These are phyloP conservation scores for Teratosphaeriaceae sp. DNA, from an alignment of 2,329 filamentous ascomycete genomes.

Conservation along the genomic window DNA sequence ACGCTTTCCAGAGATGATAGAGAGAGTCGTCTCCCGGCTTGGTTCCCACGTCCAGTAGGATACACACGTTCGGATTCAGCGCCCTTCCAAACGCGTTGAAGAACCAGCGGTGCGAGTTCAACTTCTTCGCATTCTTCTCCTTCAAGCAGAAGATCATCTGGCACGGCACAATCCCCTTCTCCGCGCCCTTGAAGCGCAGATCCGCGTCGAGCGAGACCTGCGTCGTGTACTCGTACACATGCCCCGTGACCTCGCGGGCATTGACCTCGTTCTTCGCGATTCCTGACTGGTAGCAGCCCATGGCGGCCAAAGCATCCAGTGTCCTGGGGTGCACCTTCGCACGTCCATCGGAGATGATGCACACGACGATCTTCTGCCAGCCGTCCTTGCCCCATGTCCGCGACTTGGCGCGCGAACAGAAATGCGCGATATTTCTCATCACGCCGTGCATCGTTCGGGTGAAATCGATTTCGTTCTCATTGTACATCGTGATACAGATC, in stretches of 20 bases:
- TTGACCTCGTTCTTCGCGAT: constrained; percentile 99
- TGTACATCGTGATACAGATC: constrained; percentile 98
- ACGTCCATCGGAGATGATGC: constrained; percentile 89
- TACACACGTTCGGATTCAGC: constrained; percentile 92
- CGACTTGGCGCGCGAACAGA: constrained; percentile 86
- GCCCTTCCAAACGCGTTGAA: constrained; percentile 96
- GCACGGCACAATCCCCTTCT: constrained; percentile 96
- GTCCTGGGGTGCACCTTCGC: constrained; percentile 90
- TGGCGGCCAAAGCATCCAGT: constrained; percentile 86
- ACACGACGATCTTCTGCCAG: constrained; percentile 99
- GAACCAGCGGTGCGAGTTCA: constrained; percentile 98
- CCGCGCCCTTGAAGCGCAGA: constrained; percentile 96
- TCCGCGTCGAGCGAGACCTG: constrained; percentile 94
- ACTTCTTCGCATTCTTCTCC: constrained; percentile 94
- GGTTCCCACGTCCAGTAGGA: constrained; percentile 92
- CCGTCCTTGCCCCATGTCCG: constrained; percentile 95
- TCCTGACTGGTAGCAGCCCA: constrained; percentile 96
- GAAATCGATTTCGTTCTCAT: constrained; percentile 94
- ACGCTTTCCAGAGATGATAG: constrained; percentile 99
- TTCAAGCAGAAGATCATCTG: constrained; percentile 99
- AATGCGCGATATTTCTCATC: constrained; percentile 96
- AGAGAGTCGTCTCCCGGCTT: constrained; percentile 81
- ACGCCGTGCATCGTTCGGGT: constrained; percentile 98
- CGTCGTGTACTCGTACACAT: constrained; percentile 98
- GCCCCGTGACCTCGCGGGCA: constrained; percentile 86